These are phyloP conservation scores for Pseudogymnoascus pannorum DNA, from an alignment of 2,329 filamentous ascomycete species.

Conservation along the genomic window DNA sequence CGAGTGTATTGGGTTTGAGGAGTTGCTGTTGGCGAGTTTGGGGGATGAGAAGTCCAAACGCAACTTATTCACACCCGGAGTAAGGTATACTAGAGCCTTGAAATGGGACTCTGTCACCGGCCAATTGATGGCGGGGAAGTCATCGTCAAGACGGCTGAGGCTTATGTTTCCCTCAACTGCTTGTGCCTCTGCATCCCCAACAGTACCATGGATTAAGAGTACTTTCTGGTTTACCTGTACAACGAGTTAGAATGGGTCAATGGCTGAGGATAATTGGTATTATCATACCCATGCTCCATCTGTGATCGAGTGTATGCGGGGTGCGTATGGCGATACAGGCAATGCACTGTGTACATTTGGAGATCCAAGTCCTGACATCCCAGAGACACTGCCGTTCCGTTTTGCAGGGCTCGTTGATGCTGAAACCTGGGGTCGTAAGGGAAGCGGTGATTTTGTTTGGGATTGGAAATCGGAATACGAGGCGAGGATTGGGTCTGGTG, in stretches of 20 bases:
- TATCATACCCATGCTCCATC: constrained; percentile 76
- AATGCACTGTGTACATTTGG: constrained; percentile 30
- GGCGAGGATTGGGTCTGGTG: constrained; percentile 65
- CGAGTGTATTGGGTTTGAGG: constrained; percentile 63
- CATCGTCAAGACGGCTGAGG: constrained; percentile 75
- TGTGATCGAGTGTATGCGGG: constrained; percentile 67
- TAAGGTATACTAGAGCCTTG: constrained; percentile 85
- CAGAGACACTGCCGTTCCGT: constrained; percentile 45
- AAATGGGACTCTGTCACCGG: constrained; percentile 85
- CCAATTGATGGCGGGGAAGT: constrained; percentile 76
- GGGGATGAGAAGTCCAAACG: constrained; percentile 83
- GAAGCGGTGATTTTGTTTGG: constrained; percentile 40
- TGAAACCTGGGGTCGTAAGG: constrained; percentile 19
- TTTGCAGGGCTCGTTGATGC: constrained; percentile 45
- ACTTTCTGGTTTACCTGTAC: constrained; percentile 83
- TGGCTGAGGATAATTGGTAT: not conserved
- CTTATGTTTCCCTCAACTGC: constrained; percentile 72
- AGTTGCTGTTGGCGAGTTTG: constrained; percentile 64
- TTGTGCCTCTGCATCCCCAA: constrained; percentile 63
- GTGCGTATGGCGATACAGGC: constrained; percentile 71
- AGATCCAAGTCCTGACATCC: constrained; percentile 54
- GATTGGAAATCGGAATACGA: constrained; percentile 57
- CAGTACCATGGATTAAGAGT: constrained; percentile 70
- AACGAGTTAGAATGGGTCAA: constrained; percentile 21
- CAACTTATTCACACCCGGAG: constrained; percentile 80